phyloP scores from a whole-genome alignment of 495 filamentous ascomycete genomes.

The Hyaloscypha variabilis region DNA sequence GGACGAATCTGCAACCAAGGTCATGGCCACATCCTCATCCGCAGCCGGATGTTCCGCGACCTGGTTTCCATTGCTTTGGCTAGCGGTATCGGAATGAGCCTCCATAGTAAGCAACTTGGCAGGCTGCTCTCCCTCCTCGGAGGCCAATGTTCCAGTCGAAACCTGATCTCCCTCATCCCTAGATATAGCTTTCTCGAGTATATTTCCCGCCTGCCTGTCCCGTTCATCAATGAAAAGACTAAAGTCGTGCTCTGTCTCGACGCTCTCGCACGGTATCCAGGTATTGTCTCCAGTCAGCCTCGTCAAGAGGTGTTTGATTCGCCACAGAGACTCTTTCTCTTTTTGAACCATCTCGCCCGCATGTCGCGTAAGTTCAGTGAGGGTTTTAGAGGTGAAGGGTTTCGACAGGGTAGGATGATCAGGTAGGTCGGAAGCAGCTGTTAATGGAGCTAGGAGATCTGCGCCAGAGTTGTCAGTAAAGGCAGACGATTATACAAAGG shows the following conservation, averaged over 20 bases:
- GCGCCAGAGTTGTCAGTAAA: constrained; percentile 24
- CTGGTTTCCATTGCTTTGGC: constrained; percentile 1
- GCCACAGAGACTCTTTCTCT: constrained; percentile 75
- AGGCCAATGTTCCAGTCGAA: constrained; percentile 28
- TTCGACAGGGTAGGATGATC: constrained; percentile 81
- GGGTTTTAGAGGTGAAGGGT: constrained; percentile 77
- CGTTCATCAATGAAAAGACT: constrained; percentile 44
- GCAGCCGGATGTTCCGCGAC: background rate
- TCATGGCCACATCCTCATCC: constrained; percentile 10
- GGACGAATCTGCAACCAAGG: background rate
- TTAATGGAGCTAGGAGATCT: constrained; percentile 89
- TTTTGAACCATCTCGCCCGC: constrained; percentile 69
- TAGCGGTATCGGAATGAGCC: background rate
- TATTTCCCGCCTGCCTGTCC: constrained; percentile 14
- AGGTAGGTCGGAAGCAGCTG: constrained; percentile 81
- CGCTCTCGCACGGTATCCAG: constrained; percentile 73
- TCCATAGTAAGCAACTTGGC: constrained; percentile 3
- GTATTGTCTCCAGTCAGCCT: constrained; percentile 77
- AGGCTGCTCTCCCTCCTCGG: constrained; percentile 21
- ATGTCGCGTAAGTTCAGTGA: constrained; percentile 78
- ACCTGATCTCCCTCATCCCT: constrained; percentile 30
- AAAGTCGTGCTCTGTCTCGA: constrained; percentile 58
- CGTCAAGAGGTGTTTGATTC: constrained; percentile 75
- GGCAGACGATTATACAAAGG: background rate
- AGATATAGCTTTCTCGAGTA: constrained; percentile 10